Percentiles rank a stretch among this genome's conserved stretches.
phyloP scores from a whole-genome alignment of 2,329 filamentous ascomycete genomes.

The Zymoseptoria ardabiliae region DNA sequence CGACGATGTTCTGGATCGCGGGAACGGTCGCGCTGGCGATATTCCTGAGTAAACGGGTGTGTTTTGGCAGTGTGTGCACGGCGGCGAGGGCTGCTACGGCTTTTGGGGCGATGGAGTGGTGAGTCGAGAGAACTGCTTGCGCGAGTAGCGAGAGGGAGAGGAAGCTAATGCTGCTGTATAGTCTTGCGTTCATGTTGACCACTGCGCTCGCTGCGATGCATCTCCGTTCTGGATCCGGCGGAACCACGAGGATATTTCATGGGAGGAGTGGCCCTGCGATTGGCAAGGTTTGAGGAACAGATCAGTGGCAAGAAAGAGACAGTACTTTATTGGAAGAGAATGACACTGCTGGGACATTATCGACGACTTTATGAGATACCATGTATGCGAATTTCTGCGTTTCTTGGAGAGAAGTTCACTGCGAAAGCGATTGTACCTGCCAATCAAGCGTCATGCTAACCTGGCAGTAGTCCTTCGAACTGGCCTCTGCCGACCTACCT shows the following conservation, averaged over 20 bases:
- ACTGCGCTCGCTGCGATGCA: constrained; percentile 44
- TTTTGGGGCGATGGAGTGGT: constrained; percentile 60
- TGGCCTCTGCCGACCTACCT: too few species aligned
- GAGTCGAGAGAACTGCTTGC: constrained; percentile 13
- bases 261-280: not conserved
- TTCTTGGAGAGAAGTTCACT: not conserved
- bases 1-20: constrained; percentile 84
- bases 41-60: constrained; percentile 51
- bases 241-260: not conserved
- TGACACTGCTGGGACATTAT: not conserved
- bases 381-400: not conserved
- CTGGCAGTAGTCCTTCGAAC: too few species aligned
- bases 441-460: not conserved
- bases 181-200: constrained; percentile 47
- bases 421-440: not conserved
- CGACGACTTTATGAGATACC: not conserved
- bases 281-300: not conserved
- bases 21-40: constrained; percentile 73
- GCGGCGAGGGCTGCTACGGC: constrained; percentile 56
- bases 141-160: not conserved
- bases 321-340: not conserved
- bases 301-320: not conserved
- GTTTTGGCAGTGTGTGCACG: constrained; percentile 50
- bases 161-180: constrained; percentile 19
- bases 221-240: constrained; percentile 22